phyloP scores from a whole-genome alignment of 495 filamentous ascomycete species.

The Recurvomyces mirabilis region DNA sequence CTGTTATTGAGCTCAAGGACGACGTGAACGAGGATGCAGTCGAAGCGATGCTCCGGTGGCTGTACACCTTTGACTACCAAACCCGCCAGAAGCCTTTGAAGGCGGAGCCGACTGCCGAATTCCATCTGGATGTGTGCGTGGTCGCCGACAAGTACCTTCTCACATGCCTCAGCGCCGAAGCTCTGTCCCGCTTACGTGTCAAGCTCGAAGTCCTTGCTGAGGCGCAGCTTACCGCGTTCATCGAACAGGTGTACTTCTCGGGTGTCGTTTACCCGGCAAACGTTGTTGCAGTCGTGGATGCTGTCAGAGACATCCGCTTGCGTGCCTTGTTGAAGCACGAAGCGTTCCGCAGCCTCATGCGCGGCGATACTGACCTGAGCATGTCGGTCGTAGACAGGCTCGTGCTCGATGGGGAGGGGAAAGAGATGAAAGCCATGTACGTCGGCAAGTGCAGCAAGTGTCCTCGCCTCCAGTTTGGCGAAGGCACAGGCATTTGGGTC shows the following conservation, averaged over 20 bases:
- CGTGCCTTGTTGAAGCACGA: not conserved
- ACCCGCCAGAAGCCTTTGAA: not conserved
- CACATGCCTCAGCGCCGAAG: not conserved
- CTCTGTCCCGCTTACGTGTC: not conserved
- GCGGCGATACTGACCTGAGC: not conserved
- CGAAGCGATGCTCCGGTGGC: slow-evolving; percentile 30
- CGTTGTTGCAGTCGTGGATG: not conserved
- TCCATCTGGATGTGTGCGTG: slow-evolving; percentile 4
- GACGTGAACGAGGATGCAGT: slow-evolving; percentile 32
- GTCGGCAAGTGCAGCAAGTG: too few relatives aligned
- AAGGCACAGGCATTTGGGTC: too few relatives aligned
- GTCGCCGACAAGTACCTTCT: slow-evolving; percentile 10
- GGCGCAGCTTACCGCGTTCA: not conserved
- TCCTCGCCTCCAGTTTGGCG: too few relatives aligned
- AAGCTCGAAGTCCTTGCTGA: not conserved
- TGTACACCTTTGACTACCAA: slow-evolving; percentile 14
- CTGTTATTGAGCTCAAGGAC: slow-evolving; percentile 28
- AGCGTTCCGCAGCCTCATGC: not conserved
- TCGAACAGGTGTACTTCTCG: not conserved
- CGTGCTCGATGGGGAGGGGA: too few relatives aligned
- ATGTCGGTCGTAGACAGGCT: not conserved
- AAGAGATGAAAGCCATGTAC: too few relatives aligned
- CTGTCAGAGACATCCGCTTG: not conserved
- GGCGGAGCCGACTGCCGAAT: not conserved
- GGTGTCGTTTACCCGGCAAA: not conserved